These are phyloP conservation scores for Castanea mollissima DNA, from an alignment of 306 rosid species.

Conservation along the genomic window DNA sequence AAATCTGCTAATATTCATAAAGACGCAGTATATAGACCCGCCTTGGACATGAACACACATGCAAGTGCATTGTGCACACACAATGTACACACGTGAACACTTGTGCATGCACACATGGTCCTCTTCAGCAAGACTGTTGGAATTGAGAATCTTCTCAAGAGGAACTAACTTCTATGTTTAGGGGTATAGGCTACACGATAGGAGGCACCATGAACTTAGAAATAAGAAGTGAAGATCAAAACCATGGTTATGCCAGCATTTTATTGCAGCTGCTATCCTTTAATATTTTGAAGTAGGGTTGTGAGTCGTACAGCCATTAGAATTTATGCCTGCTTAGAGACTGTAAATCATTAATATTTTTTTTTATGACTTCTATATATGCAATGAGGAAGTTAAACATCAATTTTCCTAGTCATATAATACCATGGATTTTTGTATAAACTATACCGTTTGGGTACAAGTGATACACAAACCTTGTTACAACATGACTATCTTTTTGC, in stretches of 20 bases:
- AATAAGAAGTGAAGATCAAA: not conserved
- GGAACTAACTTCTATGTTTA: too few species aligned
- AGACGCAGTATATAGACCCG: not conserved
- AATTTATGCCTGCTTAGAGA: slow-evolving; percentile 2
- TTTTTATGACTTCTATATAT: too few species aligned
- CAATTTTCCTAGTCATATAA: not conserved
- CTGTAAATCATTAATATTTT: not conserved
- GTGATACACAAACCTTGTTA: not conserved
- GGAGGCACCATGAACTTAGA: too few species aligned
- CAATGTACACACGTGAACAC: not conserved
- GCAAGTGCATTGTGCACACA: too few species aligned
- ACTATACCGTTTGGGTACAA: not conserved
- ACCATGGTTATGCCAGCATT: not conserved
- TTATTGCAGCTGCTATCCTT: not conserved
- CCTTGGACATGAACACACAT: too few species aligned
- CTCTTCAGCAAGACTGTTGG: not conserved
- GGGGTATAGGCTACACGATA: too few species aligned
- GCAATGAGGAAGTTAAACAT: not conserved
- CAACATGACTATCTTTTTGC: not conserved
- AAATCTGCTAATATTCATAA: not conserved
- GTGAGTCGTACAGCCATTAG: not conserved
- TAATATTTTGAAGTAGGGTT: not conserved
- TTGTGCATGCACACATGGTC: not conserved
- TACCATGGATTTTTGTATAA: not conserved
- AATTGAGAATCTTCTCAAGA: not conserved